Percentiles rank a stretch among this genome's conserved stretches.
These are phyloP conservation scores for Dothistroma pini DNA, from an alignment of 2,329 filamentous ascomycete species.

Conservation along the genomic window DNA sequence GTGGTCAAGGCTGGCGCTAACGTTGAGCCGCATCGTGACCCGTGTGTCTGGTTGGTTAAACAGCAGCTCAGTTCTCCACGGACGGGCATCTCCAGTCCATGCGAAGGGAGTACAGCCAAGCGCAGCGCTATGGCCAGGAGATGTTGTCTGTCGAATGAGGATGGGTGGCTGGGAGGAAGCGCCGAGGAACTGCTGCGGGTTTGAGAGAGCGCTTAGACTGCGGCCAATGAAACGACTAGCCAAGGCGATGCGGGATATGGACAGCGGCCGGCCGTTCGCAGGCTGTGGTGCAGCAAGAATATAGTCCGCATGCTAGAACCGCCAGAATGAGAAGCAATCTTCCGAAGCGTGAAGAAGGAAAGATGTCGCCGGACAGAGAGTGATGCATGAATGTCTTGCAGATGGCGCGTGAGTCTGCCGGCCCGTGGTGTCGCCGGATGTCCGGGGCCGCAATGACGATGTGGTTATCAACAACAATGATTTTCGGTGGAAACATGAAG, in stretches of 20 bases:
- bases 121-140: not conserved
- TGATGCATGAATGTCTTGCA: not conserved
- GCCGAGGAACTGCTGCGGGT: constrained; percentile 12
- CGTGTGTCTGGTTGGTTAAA: constrained; percentile 20
- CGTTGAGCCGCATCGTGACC: constrained; percentile 24
- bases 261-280: not conserved
- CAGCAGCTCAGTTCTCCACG: constrained; percentile 15
- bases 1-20: constrained; percentile 33
- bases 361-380: not conserved
- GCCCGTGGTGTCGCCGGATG: not conserved
- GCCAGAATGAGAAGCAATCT: not conserved
- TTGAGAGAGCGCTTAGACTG: constrained; percentile 19
- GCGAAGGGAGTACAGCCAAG: constrained; percentile 1
- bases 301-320: not conserved
- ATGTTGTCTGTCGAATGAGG: constrained; percentile 4
- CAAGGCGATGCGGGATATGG: not conserved
- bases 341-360: not conserved
- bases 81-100: constrained; percentile 4
- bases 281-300: not conserved
- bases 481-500: not conserved
- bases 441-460: not conserved
- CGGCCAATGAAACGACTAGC: constrained; percentile 12
- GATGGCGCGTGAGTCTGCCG: not conserved
- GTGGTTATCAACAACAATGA: not conserved
- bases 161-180: constrained; percentile 15